Conservation (phyloP, 208 protist genomes). For the Trypanosoma caninum region DNA sequence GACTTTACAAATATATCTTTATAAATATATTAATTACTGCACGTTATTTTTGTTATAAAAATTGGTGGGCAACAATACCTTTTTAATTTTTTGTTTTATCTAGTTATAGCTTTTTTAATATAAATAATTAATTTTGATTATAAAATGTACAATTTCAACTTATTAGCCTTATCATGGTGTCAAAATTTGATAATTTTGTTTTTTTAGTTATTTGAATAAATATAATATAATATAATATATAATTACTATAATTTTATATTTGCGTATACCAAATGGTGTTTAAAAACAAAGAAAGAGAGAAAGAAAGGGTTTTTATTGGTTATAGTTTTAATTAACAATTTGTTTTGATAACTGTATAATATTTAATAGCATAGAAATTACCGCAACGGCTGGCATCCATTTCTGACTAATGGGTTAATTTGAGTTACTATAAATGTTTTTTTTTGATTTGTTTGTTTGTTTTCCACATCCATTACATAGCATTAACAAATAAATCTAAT, state of each 20-base stretch:
- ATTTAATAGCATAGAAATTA: constrained; percentile 74
- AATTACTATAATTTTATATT: constrained; percentile 50
- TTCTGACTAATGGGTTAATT: constrained; percentile 60
- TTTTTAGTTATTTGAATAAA: constrained; percentile 62
- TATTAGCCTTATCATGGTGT: constrained; percentile 70
- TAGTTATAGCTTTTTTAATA: constrained; percentile 53
- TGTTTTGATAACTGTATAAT: constrained; percentile 66
- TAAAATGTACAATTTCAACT: constrained; percentile 76
- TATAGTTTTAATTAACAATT: constrained; percentile 46
- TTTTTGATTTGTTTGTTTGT: constrained; percentile 27
- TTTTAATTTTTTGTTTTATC: constrained; percentile 53
- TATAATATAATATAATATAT: constrained; percentile 72
- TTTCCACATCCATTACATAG: constrained; percentile 55
- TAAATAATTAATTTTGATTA: constrained; percentile 81
- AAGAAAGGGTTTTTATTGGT: constrained; percentile 44
- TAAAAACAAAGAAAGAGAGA: constrained; percentile 32
- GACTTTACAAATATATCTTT: constrained; percentile 72
- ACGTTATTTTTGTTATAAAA: constrained; percentile 88
- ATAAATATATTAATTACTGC: constrained; percentile 89
- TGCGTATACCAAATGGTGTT: constrained; percentile 29
- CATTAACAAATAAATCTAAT: constrained; percentile 56
- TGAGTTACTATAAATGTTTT: constrained; percentile 43
- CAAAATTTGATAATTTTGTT: constrained; percentile 65
- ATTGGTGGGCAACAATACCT: constrained; percentile 75
- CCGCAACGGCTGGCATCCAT: constrained; percentile 74